Percentiles rank a stretch among this genome's conserved stretches.
Conservation (phyloP, 2,329 filamentous ascomycete species). For the Fusarium scirpi region DNA sequence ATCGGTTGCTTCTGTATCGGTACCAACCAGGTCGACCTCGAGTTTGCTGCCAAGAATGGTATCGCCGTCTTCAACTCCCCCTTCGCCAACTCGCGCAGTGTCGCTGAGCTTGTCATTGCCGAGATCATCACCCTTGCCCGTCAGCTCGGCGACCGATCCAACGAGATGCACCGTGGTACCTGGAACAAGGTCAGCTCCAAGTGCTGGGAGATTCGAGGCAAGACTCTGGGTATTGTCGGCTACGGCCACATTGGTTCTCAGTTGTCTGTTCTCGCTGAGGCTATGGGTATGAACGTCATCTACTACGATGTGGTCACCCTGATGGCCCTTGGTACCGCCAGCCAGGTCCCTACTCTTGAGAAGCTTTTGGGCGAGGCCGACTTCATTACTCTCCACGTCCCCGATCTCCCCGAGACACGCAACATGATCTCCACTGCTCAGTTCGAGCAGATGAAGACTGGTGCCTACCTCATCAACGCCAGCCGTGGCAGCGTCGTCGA, state of each 20-base stretch:
- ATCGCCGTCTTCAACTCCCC: slow-evolving; percentile 99
- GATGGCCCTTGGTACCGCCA: slow-evolving; percentile 91
- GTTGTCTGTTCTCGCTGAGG: slow-evolving; percentile 92
- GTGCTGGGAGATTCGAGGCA: slow-evolving; percentile 98
- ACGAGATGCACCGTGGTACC: slow-evolving; percentile 90
- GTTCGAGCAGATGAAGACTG: slow-evolving; percentile 89
- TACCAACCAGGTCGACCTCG: slow-evolving; percentile 92
- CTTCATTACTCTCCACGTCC: slow-evolving; percentile 95
- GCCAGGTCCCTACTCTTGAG: slow-evolving; percentile 82
- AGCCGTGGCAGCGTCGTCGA: slow-evolving; percentile 94
- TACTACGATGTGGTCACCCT: slow-evolving; percentile 96
- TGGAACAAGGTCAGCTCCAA: slow-evolving; percentile 99
- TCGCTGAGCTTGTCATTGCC: slow-evolving; percentile 93
- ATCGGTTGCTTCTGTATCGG: slow-evolving; percentile 99
- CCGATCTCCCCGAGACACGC: slow-evolving; percentile 91
- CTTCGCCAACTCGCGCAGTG: slow-evolving; percentile 96
- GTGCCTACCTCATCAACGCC: slow-evolving; percentile 95
- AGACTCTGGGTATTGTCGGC: slow-evolving; percentile 95
- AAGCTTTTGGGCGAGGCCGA: slow-evolving; percentile 83
- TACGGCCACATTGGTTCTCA: slow-evolving; percentile 98
- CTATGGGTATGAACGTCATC: slow-evolving; percentile 98
- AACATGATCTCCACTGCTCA: slow-evolving; percentile 87
- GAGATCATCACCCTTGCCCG: slow-evolving; percentile 94
- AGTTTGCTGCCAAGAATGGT: slow-evolving; percentile 83
- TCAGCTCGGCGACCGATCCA: slow-evolving; percentile 92